phyloP scores from a whole-genome alignment of 2,329 filamentous ascomycete genomes.

The Calonectria hawksworthii region DNA sequence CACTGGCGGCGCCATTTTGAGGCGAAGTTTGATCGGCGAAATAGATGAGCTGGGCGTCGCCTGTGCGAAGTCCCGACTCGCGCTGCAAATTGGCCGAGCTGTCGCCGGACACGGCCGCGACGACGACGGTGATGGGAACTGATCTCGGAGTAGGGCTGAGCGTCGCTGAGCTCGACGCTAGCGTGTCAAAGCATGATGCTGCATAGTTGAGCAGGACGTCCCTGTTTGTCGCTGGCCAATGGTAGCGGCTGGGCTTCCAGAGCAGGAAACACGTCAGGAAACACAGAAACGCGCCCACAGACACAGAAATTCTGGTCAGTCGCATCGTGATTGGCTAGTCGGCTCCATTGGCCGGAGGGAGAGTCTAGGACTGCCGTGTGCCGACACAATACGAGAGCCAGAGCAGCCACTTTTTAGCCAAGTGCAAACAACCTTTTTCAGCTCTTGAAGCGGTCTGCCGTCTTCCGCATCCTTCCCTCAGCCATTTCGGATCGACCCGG shows the following conservation, averaged over 20 bases:
- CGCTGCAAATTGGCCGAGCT: neutral
- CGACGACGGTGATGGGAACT: neutral
- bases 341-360: neutral
- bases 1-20: neutral
- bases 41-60: conserved; percentile 13
- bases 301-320: neutral
- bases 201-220: conserved; percentile 8
- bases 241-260: neutral
- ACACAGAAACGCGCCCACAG: neutral
- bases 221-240: neutral
- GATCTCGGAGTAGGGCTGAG: neutral
- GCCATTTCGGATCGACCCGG: neutral
- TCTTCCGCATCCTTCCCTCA: neutral
- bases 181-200: conserved; percentile 13
- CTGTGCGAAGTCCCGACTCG: neutral
- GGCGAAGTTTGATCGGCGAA: conserved; percentile 2
- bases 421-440: neutral
- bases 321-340: neutral
- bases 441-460: neutral
- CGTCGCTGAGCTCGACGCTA: neutral
- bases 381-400: neutral
- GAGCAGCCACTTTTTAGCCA: neutral
- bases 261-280: neutral
- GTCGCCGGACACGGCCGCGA: conserved; percentile 19
- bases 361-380: neutral